These are phyloP conservation scores for Litchi chinensis DNA, from an alignment of 345 rosid species.

Conservation along the genomic window DNA sequence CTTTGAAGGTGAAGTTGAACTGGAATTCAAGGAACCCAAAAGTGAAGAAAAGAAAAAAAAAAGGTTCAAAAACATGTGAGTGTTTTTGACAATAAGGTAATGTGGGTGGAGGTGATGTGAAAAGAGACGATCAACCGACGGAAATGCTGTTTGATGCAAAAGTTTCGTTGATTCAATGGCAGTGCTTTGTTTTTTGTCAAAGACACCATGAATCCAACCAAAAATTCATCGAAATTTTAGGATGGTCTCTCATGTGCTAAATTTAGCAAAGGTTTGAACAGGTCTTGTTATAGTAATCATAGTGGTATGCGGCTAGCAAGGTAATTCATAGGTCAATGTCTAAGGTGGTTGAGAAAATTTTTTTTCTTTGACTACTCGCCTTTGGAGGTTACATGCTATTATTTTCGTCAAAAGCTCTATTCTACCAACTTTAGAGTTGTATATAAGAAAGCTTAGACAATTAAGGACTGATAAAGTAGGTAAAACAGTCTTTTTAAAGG, in stretches of 20 bases:
- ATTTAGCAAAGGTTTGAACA: constrained; percentile 28
- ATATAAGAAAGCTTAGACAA: no score
- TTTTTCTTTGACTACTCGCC: no score
- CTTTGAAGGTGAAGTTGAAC: constrained; percentile 7
- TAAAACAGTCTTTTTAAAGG: no score
- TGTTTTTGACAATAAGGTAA: constrained; percentile 33
- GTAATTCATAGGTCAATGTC: neutral
- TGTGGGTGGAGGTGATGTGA: constrained; percentile 30
- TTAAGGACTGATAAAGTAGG: no score
- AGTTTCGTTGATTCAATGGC: constrained; percentile 45
- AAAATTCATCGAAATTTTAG: constrained; percentile 36
- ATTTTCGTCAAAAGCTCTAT: no score
- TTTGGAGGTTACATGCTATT: no score
- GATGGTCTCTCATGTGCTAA: constrained; percentile 20
- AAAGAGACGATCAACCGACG: constrained; percentile 23
- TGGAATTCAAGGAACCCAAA: constrained; percentile 21
- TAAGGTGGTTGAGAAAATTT: no score
- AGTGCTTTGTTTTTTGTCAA: constrained; percentile 2
- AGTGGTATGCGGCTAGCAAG: neutral
- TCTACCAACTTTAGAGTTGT: no score
- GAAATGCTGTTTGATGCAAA: constrained; percentile 34
- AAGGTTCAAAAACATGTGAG: constrained; percentile 35
- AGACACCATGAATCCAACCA: constrained; percentile 24
- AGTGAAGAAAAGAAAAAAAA: neutral
- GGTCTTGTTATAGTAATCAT: constrained; percentile 8